Evolutionary conservation across 345 rosid species (phyloP), one percentile per base, ranked within the genome.

Genomic region (Eucalyptus urophylla): DNA sequence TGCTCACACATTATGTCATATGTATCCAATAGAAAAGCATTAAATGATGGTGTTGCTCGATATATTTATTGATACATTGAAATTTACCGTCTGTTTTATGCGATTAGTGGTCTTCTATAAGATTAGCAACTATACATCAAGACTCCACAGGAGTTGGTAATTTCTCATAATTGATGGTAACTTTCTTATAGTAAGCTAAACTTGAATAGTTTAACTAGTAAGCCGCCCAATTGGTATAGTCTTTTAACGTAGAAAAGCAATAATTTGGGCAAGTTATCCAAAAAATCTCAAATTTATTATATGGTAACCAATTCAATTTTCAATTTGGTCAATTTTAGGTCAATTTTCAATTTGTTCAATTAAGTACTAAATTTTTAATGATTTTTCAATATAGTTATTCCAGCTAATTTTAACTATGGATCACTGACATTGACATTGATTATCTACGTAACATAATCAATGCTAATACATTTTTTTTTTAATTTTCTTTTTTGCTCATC

Each of bases 361-460:
- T 58, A 24, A 58, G 3, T 58, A 11, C 4, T 24, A 11, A 58
- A 58, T 0, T 58, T 58, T 58, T 58, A 5, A 22, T 0, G 2
- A 9, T 24, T 22, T 56, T 58, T 58, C 14, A 9, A 22, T 24
- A 11, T 58, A 58, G 1, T 58, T 14, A 58, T 22, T 58, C 0
- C 3, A 5, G 3, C 0, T 0, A 58, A 58, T 58, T 24, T 58
- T 58, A 22, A 58, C 0, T 4, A 1, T 8, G 2, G 1, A 58
- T 25, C 3, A 58, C 2, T 58, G 0, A 25, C 3, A 14, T 50
- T 50, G 8, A 50, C 21, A 50, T 50, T 50, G 8, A 16, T 0
- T 3, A 1, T 50, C 8, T 50, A 50, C 0, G 0, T 50, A 50
- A 50, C 8, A 50, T 0, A 1, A 1, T 0, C 21, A 2, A 1